Percentiles rank a stretch among this genome's conserved stretches.
phyloP scores from a whole-genome alignment of 257 asterid species.

The Fraxinus americana region DNA sequence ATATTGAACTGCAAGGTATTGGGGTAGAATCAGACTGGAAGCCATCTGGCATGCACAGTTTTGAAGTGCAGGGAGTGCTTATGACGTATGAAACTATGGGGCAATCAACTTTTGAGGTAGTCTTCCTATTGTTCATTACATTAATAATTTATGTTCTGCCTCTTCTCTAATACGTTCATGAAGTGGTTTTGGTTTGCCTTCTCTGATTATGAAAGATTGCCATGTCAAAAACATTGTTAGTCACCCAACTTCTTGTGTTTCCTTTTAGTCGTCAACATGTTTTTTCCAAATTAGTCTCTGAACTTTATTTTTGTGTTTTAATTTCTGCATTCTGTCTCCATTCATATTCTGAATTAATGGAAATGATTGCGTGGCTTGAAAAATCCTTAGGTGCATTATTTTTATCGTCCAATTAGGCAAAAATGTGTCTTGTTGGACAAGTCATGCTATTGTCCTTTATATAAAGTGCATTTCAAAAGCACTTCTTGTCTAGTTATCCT shows the following conservation, averaged over 20 bases:
- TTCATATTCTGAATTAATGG: not conserved
- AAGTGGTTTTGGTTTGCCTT: not conserved
- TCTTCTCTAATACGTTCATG: not conserved
- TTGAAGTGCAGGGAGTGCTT: constrained; percentile 27
- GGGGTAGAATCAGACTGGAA: constrained; percentile 16
- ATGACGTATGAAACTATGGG: constrained; percentile 5
- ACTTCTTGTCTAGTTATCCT: not conserved
- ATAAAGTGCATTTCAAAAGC: not conserved
- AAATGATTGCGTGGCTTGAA: not conserved
- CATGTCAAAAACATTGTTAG: not conserved
- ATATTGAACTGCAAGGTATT: constrained; percentile 8
- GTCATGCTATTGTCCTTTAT: not conserved
- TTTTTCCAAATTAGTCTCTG: not conserved
- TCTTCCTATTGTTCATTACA: not conserved
- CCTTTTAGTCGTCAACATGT: not conserved
- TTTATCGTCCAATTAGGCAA: not conserved
- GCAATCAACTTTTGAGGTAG: constrained; percentile 31
- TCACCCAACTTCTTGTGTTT: not conserved
- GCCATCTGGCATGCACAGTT: constrained; percentile 21
- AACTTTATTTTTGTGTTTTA: not conserved
- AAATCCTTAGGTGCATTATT: not conserved
- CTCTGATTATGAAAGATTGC: not conserved
- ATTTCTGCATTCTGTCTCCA: not conserved
- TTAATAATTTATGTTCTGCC: not conserved
- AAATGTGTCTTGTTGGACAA: not conserved